Conservation (phyloP, 306 rosid species). For the Trifolium pratense region DNA sequence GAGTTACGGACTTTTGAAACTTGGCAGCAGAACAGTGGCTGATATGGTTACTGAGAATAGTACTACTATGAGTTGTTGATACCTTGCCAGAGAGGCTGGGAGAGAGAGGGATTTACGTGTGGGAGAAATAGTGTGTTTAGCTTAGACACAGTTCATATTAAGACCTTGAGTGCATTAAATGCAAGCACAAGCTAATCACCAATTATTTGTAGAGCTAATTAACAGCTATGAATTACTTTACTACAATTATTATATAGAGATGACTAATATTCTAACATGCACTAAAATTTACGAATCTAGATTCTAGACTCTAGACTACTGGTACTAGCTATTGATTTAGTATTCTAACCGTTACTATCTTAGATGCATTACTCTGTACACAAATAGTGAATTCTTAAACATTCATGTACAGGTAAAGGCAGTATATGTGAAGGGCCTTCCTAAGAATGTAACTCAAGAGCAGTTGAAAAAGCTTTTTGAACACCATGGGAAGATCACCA, state of each 20-base stretch:
- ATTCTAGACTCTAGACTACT: background rate
- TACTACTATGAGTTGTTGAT: background rate
- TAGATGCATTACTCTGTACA: constrained; percentile 34
- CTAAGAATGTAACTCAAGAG: constrained; percentile 89
- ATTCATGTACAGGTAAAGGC: constrained; percentile 77
- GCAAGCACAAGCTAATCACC: background rate
- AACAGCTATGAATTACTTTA: background rate
- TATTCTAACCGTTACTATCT: constrained; percentile 23
- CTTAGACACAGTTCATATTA: background rate
- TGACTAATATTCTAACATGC: constrained; percentile 13
- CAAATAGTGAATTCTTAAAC: constrained; percentile 29
- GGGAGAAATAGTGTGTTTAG: background rate
- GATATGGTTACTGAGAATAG: background rate
- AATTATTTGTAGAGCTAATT: constrained; percentile 10
- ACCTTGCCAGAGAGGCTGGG: background rate
- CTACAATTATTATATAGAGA: background rate
- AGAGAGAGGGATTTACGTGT: background rate
- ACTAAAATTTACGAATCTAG: background rate
- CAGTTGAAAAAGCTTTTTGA: constrained; percentile 88
- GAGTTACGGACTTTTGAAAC: background rate
- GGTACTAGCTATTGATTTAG: constrained; percentile 16
- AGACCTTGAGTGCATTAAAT: background rate
- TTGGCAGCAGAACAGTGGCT: background rate
- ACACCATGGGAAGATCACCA: constrained; percentile 91
- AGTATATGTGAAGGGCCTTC: constrained; percentile 87